Evolutionary conservation across 2,329 filamentous ascomycete species (phyloP), one percentile per base, ranked within the genome.

Genomic region (Fusarium albidum): DNA sequence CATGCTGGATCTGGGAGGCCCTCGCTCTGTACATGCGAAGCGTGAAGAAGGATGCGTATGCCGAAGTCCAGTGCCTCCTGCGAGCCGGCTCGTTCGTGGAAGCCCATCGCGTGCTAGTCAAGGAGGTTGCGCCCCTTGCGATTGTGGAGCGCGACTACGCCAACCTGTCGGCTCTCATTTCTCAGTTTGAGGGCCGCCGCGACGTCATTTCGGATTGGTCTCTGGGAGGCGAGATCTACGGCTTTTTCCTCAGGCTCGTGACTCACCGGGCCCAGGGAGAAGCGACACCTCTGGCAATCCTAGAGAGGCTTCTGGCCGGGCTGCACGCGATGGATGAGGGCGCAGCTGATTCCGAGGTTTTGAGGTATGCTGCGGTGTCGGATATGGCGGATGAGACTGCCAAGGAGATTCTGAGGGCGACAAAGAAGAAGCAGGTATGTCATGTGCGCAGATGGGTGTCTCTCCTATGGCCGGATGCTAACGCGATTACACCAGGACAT

Each of bases 91-190:
- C 90, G 34, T 90, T 87, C 73, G 80, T 85, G 26, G 91, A 95
- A 69, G 95, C 95, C 0, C 95, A 98, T 73, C 83, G 86, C 25
- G 91, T 94, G 1, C 88, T 99, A 47, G 84, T 89, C 55, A 85
- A 85, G 58, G 83, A 89, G 60, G 92, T 98, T 26, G 95, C 91
- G 1, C 95, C 95, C 0, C 80, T 82, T 25, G 86, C 91, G 10
- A 83, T 99, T 58, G 89, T 99, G 55, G 89, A 91, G 68, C 87
- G 89, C 35, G 89, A 97, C 70, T 94, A 91, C 66, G 81, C 83
- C 15, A 82, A 81, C 3, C 78, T 98, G 1, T 82, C 84, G 33
- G 77, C 82, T 27, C 79, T 97, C 32, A 82, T 98, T 31, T 79
- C 80, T 14, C 86, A 87, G 53, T 96, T 99, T 67, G 76, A 86